These are phyloP conservation scores for Pyrus hybrid DNA, from an alignment of 331 rosid species.

Conservation along the genomic window DNA sequence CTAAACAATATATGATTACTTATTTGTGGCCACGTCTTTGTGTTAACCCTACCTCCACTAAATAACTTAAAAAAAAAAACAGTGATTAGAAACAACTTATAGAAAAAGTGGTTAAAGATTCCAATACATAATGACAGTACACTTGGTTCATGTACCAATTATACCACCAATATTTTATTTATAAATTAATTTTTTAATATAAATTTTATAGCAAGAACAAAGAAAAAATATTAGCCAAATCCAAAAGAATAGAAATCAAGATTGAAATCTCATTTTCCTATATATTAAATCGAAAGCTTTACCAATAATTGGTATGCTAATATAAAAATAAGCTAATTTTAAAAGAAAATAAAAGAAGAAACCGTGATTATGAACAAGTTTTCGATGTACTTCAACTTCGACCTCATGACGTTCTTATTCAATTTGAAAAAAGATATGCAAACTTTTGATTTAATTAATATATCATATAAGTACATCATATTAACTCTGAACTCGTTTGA, in stretches of 20 bases:
- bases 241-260: not conserved
- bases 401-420: too few species aligned
- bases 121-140: constrained; percentile 22
- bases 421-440: too few species aligned
- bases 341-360: not conserved
- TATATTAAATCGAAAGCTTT: not conserved
- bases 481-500: rapidly evolving
- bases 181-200: not conserved
- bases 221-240: not conserved
- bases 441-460: too few species aligned
- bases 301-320: not conserved
- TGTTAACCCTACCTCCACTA: not conserved
- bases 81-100: not conserved
- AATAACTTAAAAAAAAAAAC: not conserved
- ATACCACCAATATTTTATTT: not conserved
- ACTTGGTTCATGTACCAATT: constrained; percentile 38
- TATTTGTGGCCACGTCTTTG: too few species aligned
- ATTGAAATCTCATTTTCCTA: not conserved
- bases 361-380: not conserved
- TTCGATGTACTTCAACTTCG: too few species aligned
- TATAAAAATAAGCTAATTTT: too few species aligned
- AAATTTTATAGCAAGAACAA: not conserved
- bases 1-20: too few species aligned
- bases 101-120: constrained; percentile 19
- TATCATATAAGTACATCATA: too few species aligned